Evolutionary conservation across 495 filamentous ascomycete genomes (phyloP), one percentile per base, ranked within the genome.

Genomic region (Margaritispora aquatica): DNA sequence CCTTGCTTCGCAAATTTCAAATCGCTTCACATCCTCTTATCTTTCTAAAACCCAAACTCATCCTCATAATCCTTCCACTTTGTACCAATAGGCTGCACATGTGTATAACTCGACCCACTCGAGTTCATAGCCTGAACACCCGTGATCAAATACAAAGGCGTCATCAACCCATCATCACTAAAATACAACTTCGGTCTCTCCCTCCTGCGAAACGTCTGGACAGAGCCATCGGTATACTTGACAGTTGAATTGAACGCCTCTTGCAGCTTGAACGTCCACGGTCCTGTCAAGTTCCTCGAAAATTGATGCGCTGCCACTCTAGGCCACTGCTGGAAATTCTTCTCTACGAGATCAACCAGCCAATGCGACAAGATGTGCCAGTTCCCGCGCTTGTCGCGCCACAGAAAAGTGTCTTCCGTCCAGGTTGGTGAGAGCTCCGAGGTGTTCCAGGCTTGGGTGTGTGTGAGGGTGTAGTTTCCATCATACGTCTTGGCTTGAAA

Each of bases 141-240:
- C 22, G 62, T 75, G 1, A 66, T 61, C 51, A 74, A 47, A 55
- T 71, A 74, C 34, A 77, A 55, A 10, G 73, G 71, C 21, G 65
- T 71, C 66, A 75, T 68, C 5, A 62, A 24, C 7, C 70, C 73
- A 60, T 77, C 73, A 3, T 70, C 70, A 54, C 71, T 75, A 46
- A 75, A 76, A 51, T 69, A 72, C 8, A 75, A 48, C 65, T 73
- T 68, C 9, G 73, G 73, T 26, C 75, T 58, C 58, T 74, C 73
- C 20, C 73, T 55, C n/a, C 71, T 58, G 23, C 70, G 69, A 38
- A 69, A 73, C 19, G 65, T 59, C 11, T 60, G 64, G 22, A 44
- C 53, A 0, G 61, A 60, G 10, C 71, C 71, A 62, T 77, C 73
- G 7, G 63, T 68, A 51, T 69, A 76, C 23, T 65, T 19, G 9